These are phyloP conservation scores for Helianthus annuus DNA, from an alignment of 129 eudicot species.

Conservation along the genomic window DNA sequence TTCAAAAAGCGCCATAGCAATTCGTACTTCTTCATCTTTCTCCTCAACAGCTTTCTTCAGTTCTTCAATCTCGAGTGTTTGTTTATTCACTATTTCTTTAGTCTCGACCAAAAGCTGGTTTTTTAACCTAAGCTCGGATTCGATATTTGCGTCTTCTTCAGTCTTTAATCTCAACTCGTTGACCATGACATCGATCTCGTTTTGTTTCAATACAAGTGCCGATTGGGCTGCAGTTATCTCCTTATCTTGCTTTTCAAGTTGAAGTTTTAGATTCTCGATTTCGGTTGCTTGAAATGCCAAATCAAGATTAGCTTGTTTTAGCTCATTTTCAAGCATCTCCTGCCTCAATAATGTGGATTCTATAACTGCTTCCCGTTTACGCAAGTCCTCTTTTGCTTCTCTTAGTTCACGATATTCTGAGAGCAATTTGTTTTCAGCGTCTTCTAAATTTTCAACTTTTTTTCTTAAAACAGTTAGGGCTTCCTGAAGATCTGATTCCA, in stretches of 20 bases:
- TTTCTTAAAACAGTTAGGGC: conserved; percentile 63
- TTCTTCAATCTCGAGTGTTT: conserved; percentile 56
- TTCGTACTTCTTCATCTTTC: conserved; percentile 59
- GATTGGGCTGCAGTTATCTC: conserved; percentile 49
- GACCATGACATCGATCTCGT: conserved; percentile 51
- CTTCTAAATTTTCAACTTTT: conserved; percentile 72
- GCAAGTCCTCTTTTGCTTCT: conserved; percentile 59
- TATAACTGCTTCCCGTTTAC: conserved; percentile 51
- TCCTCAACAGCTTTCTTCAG: conserved; percentile 47
- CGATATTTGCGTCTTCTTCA: conserved; percentile 47
- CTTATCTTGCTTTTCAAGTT: conserved; percentile 56
- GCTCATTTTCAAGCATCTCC: conserved; percentile 76
- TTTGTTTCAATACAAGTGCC: conserved; percentile 56
- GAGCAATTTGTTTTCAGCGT: conserved; percentile 54
- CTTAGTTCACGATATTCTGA: conserved; percentile 53
- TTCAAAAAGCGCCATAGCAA: conserved; percentile 35
- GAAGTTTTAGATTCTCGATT: conserved; percentile 61
- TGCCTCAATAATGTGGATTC: conserved; percentile 49
- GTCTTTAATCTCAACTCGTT: conserved; percentile 55
- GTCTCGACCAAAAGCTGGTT: conserved; percentile 52
- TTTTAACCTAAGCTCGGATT: conserved; percentile 51
- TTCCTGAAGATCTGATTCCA: conserved; percentile 78
- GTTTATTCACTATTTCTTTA: conserved; percentile 51
- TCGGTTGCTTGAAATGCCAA: conserved; percentile 70
- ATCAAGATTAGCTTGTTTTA: conserved; percentile 62